A percentile compares a stretch with the other conserved stretches of the same genome.
These are phyloP conservation scores for Rhodotorula glutinis DNA, from an alignment of 1,284 basidiomycete species.

Conservation along the genomic window DNA sequence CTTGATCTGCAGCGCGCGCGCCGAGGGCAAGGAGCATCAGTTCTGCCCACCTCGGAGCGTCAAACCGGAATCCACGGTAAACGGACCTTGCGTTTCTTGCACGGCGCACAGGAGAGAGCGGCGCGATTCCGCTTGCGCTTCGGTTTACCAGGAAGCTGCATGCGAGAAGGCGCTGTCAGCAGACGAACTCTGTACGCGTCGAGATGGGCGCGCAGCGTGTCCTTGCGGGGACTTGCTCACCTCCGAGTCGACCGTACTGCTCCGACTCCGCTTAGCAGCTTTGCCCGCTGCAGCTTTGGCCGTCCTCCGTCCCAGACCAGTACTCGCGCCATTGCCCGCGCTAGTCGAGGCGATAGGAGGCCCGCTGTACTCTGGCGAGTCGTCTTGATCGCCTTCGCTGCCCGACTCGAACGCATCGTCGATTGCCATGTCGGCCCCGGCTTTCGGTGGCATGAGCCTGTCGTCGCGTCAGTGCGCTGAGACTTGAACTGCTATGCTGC, in stretches of 20 bases:
- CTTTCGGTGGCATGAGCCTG: too few relatives aligned
- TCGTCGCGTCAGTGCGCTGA: too few relatives aligned
- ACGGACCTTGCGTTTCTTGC: slow-evolving; percentile 56
- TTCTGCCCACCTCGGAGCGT: too few relatives aligned
- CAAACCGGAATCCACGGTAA: too few relatives aligned
- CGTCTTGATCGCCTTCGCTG: too few relatives aligned
- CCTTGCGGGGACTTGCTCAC: not conserved
- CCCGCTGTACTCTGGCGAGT: too few relatives aligned
- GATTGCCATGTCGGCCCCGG: too few relatives aligned
- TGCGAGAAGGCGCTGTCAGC: too few relatives aligned
- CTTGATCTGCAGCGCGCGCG: slow-evolving; percentile 51
- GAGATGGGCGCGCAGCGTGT: too few relatives aligned
- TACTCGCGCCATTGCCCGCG: not conserved
- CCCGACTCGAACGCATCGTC: too few relatives aligned
- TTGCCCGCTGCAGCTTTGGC: not conserved
- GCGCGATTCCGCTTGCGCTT: slow-evolving; percentile 41
- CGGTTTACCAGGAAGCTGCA: not conserved
- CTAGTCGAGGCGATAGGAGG: not conserved
- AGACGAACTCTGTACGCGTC: too few relatives aligned
- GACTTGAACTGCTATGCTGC: too few relatives aligned
- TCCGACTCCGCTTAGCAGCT: not conserved
- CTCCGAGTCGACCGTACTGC: not conserved
- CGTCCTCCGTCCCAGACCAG: not conserved
- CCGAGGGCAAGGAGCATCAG: not conserved
- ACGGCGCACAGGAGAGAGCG: slow-evolving; percentile 50